A percentile compares a stretch with the other conserved stretches of the same genome.
Conservation (phyloP, 2,329 filamentous ascomycete species). For the Aspergillus sojae region DNA sequence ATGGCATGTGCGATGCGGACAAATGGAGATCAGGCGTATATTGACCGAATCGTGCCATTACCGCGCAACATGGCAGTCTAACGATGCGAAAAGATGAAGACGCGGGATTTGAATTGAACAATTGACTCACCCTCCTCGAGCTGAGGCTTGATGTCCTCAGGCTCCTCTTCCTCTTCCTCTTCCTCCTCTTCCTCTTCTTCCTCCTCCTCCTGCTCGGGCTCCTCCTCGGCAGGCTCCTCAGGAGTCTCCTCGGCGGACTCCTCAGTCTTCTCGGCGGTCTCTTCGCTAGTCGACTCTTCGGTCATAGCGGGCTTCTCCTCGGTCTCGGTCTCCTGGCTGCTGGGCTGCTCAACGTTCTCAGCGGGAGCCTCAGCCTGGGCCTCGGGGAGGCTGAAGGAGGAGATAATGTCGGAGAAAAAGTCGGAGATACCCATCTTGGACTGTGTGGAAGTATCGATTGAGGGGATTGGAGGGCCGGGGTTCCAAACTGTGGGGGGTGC, state of each 20-base stretch:
- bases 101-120: conserved; percentile 6
- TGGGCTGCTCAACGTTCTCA: conserved; percentile 54
- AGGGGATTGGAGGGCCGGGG: conserved; percentile 30
- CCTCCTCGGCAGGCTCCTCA: conserved; percentile 49
- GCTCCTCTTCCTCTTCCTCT: conserved; percentile 80
- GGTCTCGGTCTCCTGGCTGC: conserved; percentile 45
- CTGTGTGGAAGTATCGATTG: conserved; percentile 33
- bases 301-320: conserved; percentile 39
- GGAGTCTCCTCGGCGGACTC: conserved; percentile 51
- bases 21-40: not conserved
- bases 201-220: conserved; percentile 51
- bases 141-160: conserved; percentile 81
- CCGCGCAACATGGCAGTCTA: conserved; percentile 6
- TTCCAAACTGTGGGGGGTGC: conserved; percentile 21
- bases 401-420: conserved; percentile 66
- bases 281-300: conserved; percentile 31
- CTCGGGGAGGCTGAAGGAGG: conserved; percentile 64
- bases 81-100: not conserved
- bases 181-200: conserved; percentile 63
- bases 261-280: conserved; percentile 41
- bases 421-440: conserved; percentile 65
- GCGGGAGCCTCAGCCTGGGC: conserved; percentile 63
- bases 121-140: conserved; percentile 83
- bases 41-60: not conserved
- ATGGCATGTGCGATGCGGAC: conserved; percentile 8